phyloP scores from a whole-genome alignment of 352 stramenopile species.

The Pythium utonaiense region DNA sequence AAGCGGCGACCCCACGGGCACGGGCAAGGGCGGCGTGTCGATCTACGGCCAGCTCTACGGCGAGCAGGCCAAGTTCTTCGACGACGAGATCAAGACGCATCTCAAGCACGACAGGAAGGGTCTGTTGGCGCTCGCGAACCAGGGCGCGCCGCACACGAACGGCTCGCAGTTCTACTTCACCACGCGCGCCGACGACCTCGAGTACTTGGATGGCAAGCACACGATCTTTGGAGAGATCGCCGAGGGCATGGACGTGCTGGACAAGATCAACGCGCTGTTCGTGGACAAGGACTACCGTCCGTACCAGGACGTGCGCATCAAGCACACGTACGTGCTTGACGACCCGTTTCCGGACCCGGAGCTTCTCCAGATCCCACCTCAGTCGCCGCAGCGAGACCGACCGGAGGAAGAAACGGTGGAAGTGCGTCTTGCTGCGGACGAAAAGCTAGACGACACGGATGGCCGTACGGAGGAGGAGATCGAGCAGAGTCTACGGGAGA shows the following conservation, averaged over 20 bases:
- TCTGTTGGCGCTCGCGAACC: conserved; percentile 83
- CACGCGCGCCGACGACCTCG: conserved; percentile 83
- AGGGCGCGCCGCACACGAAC: conserved; percentile 63
- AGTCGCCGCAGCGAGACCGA: conserved; percentile 84
- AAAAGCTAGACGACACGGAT: conserved; percentile 77
- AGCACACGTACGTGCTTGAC: conserved; percentile 88
- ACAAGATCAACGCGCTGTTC: conserved; percentile 93
- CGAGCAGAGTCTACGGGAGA: conserved; percentile 83
- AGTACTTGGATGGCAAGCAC: conserved; percentile 90
- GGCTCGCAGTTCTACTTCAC: conserved; percentile 98
- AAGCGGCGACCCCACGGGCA: conserved; percentile 87
- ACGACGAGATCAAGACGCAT: conserved; percentile 63
- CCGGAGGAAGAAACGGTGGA: conserved; percentile 91
- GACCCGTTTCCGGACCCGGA: conserved; percentile 80
- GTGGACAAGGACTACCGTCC: conserved; percentile 94
- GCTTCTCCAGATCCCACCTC: conserved; percentile 65
- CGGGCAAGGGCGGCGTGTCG: conserved; percentile 92
- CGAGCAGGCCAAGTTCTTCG: conserved; percentile 66
- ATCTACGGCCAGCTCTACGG: conserved; percentile 94
- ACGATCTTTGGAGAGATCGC: conserved; percentile 92
- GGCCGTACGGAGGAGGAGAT: conserved; percentile 85
- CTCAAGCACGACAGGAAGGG: conserved; percentile 56
- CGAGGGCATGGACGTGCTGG: conserved; percentile 93
- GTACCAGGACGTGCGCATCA: conserved; percentile 97
- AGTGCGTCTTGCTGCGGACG: conserved; percentile 85